phyloP scores from a whole-genome alignment of 345 rosid genomes.

The Conringia planisiliqua region DNA sequence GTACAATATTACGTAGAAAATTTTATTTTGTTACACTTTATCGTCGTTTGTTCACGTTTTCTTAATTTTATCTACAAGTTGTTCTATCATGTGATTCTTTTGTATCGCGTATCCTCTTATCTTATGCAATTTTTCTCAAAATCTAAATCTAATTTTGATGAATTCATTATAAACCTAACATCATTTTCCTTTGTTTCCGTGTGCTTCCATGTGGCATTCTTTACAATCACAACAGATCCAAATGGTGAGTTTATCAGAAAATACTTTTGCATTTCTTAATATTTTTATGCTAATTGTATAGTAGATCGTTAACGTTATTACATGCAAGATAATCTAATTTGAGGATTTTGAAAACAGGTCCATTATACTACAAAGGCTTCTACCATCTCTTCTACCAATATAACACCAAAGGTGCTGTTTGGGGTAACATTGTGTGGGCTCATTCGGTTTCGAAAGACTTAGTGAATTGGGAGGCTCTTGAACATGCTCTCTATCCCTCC shows the following conservation, averaged over 20 bases:
- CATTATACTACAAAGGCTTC: slow-evolving; percentile 67
- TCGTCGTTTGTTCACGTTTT: not conserved
- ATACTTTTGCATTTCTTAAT: not conserved
- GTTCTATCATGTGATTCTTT: slow-evolving; percentile 25
- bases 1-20: not conserved
- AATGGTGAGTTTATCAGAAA: slow-evolving; percentile 35
- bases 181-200: not conserved
- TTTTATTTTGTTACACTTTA: not conserved
- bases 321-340: not conserved
- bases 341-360: slow-evolving; percentile 41
- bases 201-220: slow-evolving; percentile 1
- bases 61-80: slow-evolving; percentile 11
- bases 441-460: slow-evolving; percentile 88
- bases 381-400: slow-evolving; percentile 93
- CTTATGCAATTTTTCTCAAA: not conserved
- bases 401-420: slow-evolving; percentile 80
- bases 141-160: not conserved
- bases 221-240: slow-evolving; percentile 34
- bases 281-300: not conserved
- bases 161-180: not conserved
- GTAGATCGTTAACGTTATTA: not conserved
- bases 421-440: slow-evolving; percentile 98
- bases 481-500: slow-evolving; percentile 64
- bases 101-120: not conserved
- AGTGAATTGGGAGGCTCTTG: slow-evolving; percentile 71